Percentiles rank a stretch among this genome's conserved stretches.
These are phyloP conservation scores for Yamadazyma laniorum DNA, from an alignment of 805 yeast species.

Conservation along the genomic window DNA sequence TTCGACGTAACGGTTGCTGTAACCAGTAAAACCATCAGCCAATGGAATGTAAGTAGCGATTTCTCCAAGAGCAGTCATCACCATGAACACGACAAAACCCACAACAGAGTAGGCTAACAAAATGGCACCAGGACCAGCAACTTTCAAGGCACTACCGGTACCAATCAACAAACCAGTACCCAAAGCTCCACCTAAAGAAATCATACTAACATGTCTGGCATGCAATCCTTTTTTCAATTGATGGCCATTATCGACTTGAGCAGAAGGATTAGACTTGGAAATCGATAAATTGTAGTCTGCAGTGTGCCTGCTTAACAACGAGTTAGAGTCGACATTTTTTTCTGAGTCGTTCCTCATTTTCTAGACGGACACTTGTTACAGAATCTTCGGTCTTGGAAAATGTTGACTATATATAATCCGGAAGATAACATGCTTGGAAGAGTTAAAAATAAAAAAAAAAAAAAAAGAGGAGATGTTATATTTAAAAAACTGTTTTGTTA, in stretches of 20 bases:
- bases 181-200: constrained; percentile 80
- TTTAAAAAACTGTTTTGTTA: too few relatives aligned
- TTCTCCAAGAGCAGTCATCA: constrained; percentile 69
- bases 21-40: constrained; percentile 64
- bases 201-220: constrained; percentile 66
- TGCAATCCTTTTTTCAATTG: constrained; percentile 44
- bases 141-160: constrained; percentile 65
- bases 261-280: constrained; percentile 44
- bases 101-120: constrained; percentile 66
- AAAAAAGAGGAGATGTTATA: neutral
- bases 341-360: constrained; percentile 9
- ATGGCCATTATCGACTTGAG: constrained; percentile 38
- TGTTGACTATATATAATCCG: too few relatives aligned
- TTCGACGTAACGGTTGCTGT: constrained; percentile 62
- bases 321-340: constrained; percentile 20
- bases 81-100: constrained; percentile 69
- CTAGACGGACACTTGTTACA: too few relatives aligned
- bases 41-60: constrained; percentile 66
- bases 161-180: constrained; percentile 77
- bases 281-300: constrained; percentile 49
- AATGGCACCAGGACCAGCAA: constrained; percentile 68
- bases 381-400: too few relatives aligned
- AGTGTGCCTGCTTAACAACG: constrained; percentile 41
- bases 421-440: too few relatives aligned
- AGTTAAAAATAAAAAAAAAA: neutral